phyloP scores from a whole-genome alignment of 306 rosid genomes.

The Pyrus bretschneideri region DNA sequence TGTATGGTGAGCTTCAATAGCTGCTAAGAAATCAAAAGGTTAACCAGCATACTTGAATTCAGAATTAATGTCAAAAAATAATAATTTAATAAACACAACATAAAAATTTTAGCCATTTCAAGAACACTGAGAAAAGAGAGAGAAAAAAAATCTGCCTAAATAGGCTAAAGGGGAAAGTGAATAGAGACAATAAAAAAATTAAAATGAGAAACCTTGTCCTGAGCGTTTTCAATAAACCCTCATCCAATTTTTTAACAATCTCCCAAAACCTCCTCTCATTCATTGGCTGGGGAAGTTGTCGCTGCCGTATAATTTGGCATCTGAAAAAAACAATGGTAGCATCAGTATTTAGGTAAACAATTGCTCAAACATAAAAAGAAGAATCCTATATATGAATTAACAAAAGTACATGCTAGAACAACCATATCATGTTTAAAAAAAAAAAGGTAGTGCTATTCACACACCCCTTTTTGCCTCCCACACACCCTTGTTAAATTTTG shows the following conservation, averaged over 20 bases:
- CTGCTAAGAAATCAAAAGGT: neutral
- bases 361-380: neutral
- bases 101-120: neutral
- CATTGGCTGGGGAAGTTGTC: conserved; percentile 23
- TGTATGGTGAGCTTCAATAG: neutral
- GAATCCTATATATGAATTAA: neutral
- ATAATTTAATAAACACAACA: neutral
- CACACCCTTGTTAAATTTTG: too few relatives aligned
- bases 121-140: neutral
- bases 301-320: conserved; percentile 35
- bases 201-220: conserved; percentile 44
- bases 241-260: conserved; percentile 78
- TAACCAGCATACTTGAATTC: neutral
- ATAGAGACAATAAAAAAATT: neutral
- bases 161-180: neutral
- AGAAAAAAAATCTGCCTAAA: neutral
- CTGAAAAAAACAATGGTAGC: conserved; percentile 37
- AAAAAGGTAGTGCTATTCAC: neutral
- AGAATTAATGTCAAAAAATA: neutral
- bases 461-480: too few relatives aligned
- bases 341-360: conserved; percentile 2
- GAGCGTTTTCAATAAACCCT: conserved; percentile 57
- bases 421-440: neutral
- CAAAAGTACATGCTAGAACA: neutral
- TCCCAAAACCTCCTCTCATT: conserved; percentile 51